phyloP scores from a whole-genome alignment of 352 stramenopile genomes.

The Globisporangium camurandrum region DNA sequence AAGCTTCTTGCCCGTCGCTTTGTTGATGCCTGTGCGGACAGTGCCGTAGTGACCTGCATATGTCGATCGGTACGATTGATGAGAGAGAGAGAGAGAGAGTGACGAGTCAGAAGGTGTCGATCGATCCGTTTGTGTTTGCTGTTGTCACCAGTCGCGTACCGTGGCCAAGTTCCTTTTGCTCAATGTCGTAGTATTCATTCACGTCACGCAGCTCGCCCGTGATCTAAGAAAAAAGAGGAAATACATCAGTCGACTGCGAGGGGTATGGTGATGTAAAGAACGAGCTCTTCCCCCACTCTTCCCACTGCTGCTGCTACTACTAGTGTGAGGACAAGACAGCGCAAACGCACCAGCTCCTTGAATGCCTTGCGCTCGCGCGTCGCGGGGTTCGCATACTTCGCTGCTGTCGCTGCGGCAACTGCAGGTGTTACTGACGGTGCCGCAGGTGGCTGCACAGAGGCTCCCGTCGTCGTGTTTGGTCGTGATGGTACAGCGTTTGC shows the following conservation, averaged over 20 bases:
- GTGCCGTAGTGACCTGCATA: slow-evolving; percentile 95
- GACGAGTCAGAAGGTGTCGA: no score
- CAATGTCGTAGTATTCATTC: slow-evolving; percentile 83
- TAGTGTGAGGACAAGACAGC: background rate
- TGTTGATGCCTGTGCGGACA: slow-evolving; percentile 93
- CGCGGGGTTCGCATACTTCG: slow-evolving; percentile 26
- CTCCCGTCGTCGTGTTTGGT: slow-evolving; percentile 28
- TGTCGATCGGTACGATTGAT: no score
- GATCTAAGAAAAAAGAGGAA: slow-evolving; percentile 33
- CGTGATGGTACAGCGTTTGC: no score
- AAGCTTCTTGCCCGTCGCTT: slow-evolving; percentile 89
- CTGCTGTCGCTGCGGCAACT: slow-evolving; percentile 12
- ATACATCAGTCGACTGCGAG: background rate
- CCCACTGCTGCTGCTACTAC: background rate
- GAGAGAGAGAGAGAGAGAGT: no score
- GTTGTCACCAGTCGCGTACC: no score
- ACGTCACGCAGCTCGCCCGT: slow-evolving; percentile 77
- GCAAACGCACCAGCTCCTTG: slow-evolving; percentile 55
- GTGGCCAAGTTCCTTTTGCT: slow-evolving; percentile 84
- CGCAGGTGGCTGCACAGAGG: background rate
- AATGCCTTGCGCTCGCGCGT: slow-evolving; percentile 48
- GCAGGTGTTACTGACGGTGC: slow-evolving; percentile 9
- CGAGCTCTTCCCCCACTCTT: no score
- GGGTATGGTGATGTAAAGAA: no score
- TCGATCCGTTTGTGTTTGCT: no score